A percentile compares a stretch with the other conserved stretches of the same genome.
phyloP scores from a whole-genome alignment of 495 filamentous ascomycete species.

The Symbiotaphrina buchneri region DNA sequence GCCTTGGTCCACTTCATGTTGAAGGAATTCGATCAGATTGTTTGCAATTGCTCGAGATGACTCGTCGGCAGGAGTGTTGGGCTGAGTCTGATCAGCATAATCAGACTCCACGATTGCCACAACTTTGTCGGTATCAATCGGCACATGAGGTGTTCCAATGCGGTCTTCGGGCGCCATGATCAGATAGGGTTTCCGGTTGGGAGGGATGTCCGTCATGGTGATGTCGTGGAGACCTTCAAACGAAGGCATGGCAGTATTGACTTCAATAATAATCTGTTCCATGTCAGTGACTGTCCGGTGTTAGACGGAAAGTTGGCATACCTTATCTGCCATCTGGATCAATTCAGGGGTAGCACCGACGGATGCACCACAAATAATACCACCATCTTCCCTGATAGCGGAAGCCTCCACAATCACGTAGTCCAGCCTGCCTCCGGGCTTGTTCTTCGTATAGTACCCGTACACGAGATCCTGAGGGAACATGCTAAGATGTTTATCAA shows the following conservation, averaged over 20 bases:
- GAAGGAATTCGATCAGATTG: slow-evolving; percentile 72
- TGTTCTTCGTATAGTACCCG: slow-evolving; percentile 65
- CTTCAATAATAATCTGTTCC: slow-evolving; percentile 57
- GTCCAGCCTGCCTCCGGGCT: slow-evolving; percentile 49
- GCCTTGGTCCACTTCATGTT: slow-evolving; percentile 56
- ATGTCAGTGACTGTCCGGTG: neutral
- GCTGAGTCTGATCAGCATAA: slow-evolving; percentile 62
- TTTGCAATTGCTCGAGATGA: slow-evolving; percentile 47
- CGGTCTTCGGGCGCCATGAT: slow-evolving; percentile 40
- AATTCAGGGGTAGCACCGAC: slow-evolving; percentile 76
- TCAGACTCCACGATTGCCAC: slow-evolving; percentile 70
- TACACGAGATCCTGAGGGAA: slow-evolving; percentile 77
- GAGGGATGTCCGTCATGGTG: slow-evolving; percentile 65
- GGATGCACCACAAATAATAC: slow-evolving; percentile 71
- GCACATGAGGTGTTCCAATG: neutral
- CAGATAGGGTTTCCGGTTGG: slow-evolving; percentile 62
- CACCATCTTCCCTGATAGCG: slow-evolving; percentile 81
- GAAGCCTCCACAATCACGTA: slow-evolving; percentile 73
- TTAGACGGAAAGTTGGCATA: slow-evolving; percentile 7
- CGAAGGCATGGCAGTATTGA: slow-evolving; percentile 68
- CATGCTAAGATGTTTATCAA: slow-evolving; percentile 85
- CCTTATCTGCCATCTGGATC: slow-evolving; percentile 73
- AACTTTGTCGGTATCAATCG: slow-evolving; percentile 64
- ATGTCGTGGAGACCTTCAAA: slow-evolving; percentile 88
- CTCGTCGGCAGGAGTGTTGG: slow-evolving; percentile 57